Percentiles rank a stretch among this genome's conserved stretches.
phyloP scores from a whole-genome alignment of 169 alveolate species.

The Neospora caninum region DNA sequence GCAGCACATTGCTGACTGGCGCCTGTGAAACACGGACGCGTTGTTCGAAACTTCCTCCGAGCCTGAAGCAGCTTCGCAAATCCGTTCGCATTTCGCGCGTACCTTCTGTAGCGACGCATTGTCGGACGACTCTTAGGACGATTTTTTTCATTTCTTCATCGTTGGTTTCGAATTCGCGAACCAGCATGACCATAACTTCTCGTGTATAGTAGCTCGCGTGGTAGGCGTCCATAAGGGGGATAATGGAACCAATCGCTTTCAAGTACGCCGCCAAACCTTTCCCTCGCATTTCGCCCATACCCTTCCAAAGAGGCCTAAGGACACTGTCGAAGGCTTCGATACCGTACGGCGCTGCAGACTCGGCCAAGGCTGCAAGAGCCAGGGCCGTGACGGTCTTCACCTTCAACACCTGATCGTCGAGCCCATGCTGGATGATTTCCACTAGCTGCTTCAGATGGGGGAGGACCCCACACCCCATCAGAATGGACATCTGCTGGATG shows the following conservation, averaged over 20 bases:
- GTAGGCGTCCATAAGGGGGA: slow-evolving; percentile 99
- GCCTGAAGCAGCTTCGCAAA: no score
- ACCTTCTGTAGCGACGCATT: slow-evolving; percentile 97
- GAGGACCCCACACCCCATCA: slow-evolving; percentile 98
- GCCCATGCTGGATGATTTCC: slow-evolving; percentile 96
- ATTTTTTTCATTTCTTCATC: slow-evolving; percentile 99
- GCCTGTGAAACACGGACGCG: no score
- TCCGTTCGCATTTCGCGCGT: background rate
- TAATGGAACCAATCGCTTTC: slow-evolving; percentile 97
- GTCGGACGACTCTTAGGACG: slow-evolving; percentile 95
- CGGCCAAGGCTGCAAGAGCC: slow-evolving; percentile 99
- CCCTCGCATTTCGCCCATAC: slow-evolving; percentile 96
- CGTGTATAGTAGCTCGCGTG: slow-evolving; percentile 98
- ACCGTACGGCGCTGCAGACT: slow-evolving; percentile 99
- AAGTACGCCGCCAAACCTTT: slow-evolving; percentile 97
- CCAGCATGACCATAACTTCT: slow-evolving; percentile 95
- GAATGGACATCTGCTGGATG: slow-evolving; percentile 96
- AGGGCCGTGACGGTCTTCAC: slow-evolving; percentile 97
- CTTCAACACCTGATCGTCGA: slow-evolving; percentile 93
- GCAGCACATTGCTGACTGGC: no score
- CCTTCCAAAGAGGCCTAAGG: slow-evolving; percentile 96
- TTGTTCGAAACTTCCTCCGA: no score
- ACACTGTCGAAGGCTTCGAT: slow-evolving; percentile 99
- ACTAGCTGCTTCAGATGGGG: slow-evolving; percentile 98
- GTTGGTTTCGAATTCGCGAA: slow-evolving; percentile 96